Percentiles rank a stretch among this genome's conserved stretches.
phyloP scores from a whole-genome alignment of 2,329 filamentous ascomycete genomes.

The Fusarium longipes region DNA sequence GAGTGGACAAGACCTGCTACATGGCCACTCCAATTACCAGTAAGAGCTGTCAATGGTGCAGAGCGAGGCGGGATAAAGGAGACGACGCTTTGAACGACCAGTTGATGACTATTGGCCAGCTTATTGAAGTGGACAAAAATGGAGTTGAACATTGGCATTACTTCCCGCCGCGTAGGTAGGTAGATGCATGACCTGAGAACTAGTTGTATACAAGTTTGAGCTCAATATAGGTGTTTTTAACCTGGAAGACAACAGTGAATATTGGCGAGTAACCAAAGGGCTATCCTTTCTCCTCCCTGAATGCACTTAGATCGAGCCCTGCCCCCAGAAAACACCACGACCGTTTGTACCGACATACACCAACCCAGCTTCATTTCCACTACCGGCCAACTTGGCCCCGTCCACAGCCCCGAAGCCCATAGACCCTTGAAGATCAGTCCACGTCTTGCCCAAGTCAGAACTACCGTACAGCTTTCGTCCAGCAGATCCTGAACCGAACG shows the following conservation, averaged over 20 bases:
- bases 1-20: not conserved
- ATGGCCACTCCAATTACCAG: not conserved
- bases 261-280: no score
- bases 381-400: slow-evolving; percentile 56
- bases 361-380: slow-evolving; percentile 57
- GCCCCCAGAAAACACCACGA: slow-evolving; percentile 55
- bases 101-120: not conserved
- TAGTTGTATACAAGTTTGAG: not conserved
- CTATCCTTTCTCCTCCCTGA: not conserved
- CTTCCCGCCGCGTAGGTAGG: not conserved
- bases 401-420: slow-evolving; percentile 58
- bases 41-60: not conserved
- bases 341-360: slow-evolving; percentile 65
- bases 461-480: slow-evolving; percentile 60
- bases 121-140: not conserved
- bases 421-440: slow-evolving; percentile 60
- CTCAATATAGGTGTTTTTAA: not conserved
- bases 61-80: not conserved
- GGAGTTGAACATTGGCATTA: not conserved
- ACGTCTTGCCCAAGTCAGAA: slow-evolving; percentile 56
- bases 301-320: slow-evolving; percentile 12
- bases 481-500: slow-evolving; percentile 57
- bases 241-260: not conserved
- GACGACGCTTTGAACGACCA: not conserved
- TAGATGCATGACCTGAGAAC: no score